Conservation (phyloP, 1,139 yeast genomes). For the Protomyces pachydermus region DNA sequence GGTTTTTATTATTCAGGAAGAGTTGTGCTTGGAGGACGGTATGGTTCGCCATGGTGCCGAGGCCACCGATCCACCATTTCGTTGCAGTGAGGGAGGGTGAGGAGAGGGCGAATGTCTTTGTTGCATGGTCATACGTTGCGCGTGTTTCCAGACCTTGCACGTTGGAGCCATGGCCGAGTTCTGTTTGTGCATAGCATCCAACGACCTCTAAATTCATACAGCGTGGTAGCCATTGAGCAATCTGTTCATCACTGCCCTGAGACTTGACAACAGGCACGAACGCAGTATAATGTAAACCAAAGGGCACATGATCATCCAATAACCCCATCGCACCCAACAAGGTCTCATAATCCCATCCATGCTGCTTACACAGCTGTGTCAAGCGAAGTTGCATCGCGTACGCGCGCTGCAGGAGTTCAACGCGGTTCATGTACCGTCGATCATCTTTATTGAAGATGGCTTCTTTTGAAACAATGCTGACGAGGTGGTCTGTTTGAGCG, state of each 20-base stretch:
- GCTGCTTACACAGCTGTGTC: conserved; percentile 1
- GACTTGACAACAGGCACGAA: conserved; percentile 16
- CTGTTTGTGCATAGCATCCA: conserved; percentile 95
- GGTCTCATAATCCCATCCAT: conserved; percentile 17
- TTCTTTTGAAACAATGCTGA: conserved; percentile 5
- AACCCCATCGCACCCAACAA: neutral
- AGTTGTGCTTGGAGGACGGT: conserved; percentile 75
- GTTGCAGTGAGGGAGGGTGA: conserved; percentile 91
- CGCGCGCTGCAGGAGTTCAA: conserved; percentile 14
- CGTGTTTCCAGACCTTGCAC: conserved; percentile 89
- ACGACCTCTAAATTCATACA: conserved; percentile 12
- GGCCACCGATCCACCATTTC: conserved; percentile 99
- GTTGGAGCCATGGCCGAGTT: conserved; percentile 88
- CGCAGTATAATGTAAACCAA: conserved; percentile 14
- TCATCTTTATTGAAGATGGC: conserved; percentile 15
- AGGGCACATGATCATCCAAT: conserved; percentile 21
- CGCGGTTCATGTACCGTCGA: conserved; percentile 13
- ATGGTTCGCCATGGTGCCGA: conserved; percentile 90
- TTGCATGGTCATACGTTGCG: conserved; percentile 64
- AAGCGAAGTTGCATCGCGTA: conserved; percentile 18
- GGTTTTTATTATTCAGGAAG: conserved; percentile 59
- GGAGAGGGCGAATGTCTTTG: conserved; percentile 65
- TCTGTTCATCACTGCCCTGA: conserved; percentile 23
- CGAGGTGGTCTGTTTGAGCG: conserved; percentile 1
- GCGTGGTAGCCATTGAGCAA: conserved; percentile 6